Base-by-base conservation (phyloP, 495 filamentous ascomycete species). In the Penicillium argentinense region DNA sequence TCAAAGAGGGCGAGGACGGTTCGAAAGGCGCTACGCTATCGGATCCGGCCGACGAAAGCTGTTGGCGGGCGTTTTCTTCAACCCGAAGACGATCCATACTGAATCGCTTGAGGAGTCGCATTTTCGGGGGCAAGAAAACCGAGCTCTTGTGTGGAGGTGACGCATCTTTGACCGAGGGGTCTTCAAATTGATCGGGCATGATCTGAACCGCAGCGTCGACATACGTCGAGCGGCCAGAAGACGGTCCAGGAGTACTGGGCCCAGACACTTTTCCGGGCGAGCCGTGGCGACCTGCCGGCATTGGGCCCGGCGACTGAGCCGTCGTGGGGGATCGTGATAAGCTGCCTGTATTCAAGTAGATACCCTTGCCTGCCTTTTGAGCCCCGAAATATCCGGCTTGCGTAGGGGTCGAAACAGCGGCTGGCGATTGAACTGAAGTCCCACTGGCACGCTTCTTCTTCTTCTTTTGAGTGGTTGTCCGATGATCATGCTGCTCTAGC, bases 401-500 rank as follows among this genome's bases (percentile, higher is more conserved):
- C 0, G 62, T 54, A 30, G 49, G 42, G 23, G 44, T 56, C 12
- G 54, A 47, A 33, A 65, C 42, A 22, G 54, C 50, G 2, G 64
- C 45, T 4, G 63, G 60, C 6, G 69, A 63, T n/a, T 68, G 62
- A 19, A 42, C 56, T 7, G 70, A 70, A 17, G 64, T 71, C 6
- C 68, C 68, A 43, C 73, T 78, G 6, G 56, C 57, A 16, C 77
- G 71, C 44, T 78, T 80, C 45, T 71, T 78, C 43, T 66, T 69
- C 48, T 66, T 72, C 21, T 39, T 17, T 6, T 68, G 59, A 6
- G 51, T 47, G 1, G 54, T 44, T 24, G 65, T 45, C 16, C 72
- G 64, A 39, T 78, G 74, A 40, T 80, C 75, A 14, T 76, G 73
- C n/a, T n/a, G n/a, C 54, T 82, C 83, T 25, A 84, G 59, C 50